These are phyloP conservation scores for Phragmites australis DNA, from an alignment of 176 grass and related monocot genomes.

Conservation along the genomic window DNA sequence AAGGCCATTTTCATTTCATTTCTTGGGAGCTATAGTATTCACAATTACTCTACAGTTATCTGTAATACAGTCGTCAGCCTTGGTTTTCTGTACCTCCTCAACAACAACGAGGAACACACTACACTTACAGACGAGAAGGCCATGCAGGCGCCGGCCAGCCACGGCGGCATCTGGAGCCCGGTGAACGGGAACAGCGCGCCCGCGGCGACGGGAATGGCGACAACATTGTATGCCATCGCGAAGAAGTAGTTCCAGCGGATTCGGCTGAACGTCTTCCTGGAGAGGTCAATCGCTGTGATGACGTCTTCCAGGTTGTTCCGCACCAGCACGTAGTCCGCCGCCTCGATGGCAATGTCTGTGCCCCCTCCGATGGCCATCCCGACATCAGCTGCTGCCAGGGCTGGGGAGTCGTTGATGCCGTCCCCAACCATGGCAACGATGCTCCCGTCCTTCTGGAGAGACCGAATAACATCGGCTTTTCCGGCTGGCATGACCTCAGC, in stretches of 20 bases:
- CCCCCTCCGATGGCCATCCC: conserved; percentile 91
- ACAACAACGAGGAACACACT: conserved; percentile 81
- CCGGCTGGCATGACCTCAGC: conserved; percentile 83
- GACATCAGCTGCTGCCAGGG: conserved; percentile 74
- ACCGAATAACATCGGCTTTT: conserved; percentile 72
- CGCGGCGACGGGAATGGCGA: conserved; percentile 78
- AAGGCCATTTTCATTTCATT: conserved; percentile 29
- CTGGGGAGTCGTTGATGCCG: conserved; percentile 84
- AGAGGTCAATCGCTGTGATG: conserved; percentile 90
- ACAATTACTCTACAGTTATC: conserved; percentile 84
- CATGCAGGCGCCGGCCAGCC: conserved; percentile 97
- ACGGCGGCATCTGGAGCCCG: conserved; percentile 85
- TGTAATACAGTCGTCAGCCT: conserved; percentile 88
- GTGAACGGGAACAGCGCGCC: conserved; percentile 80
- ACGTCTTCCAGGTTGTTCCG: conserved; percentile 93
- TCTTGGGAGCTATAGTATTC: conserved; percentile 31
- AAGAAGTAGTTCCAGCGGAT: conserved; percentile 99
- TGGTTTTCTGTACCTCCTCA: conserved; percentile 92
- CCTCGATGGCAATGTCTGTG: conserved; percentile 87
- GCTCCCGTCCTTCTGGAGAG: conserved; percentile 77
- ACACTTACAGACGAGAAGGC: conserved; percentile 89
- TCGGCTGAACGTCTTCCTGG: conserved; percentile 89
- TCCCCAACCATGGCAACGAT: conserved; percentile 85
- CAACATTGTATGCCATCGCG: conserved; percentile 82
- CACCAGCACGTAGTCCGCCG: conserved; percentile 90